Percentiles rank a stretch among this genome's conserved stretches.
phyloP scores from a whole-genome alignment of 73 alveolate species.

The Paramecium pentaurelia region DNA sequence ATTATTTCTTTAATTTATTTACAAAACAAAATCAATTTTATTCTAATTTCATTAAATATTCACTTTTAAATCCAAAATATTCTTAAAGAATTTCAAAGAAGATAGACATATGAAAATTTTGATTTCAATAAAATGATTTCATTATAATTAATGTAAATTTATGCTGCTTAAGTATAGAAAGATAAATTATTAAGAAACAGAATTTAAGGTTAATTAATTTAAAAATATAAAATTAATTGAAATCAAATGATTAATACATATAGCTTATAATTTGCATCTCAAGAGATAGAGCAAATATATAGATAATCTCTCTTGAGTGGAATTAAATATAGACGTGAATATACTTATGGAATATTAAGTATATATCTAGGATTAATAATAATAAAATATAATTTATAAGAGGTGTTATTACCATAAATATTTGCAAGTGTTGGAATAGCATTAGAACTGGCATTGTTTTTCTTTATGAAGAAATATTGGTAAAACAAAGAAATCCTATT shows the following conservation, averaged over 20 bases:
- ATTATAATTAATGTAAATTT: no score
- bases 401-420: not conserved
- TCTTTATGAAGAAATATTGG: not conserved
- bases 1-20: no score
- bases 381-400: not conserved
- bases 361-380: not conserved
- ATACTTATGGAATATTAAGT: not conserved
- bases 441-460: not conserved
- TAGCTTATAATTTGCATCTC: not conserved
- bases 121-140: no score
- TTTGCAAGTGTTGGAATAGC: not conserved
- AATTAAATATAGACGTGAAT: not conserved
- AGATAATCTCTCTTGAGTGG: not conserved
- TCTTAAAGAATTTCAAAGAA: not conserved
- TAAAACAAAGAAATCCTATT: not conserved
- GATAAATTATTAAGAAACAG: not conserved
- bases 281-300: not conserved
- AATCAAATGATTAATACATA: not conserved
- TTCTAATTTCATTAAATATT: not conserved
- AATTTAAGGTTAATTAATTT: not conserved
- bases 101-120: no score
- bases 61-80: not conserved
- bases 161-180: not conserved
- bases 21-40: no score
- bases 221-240: not conserved